Percentiles rank a stretch among this genome's conserved stretches.
Conservation (phyloP, 129 eudicot species). For the Scalesia atractyloides region DNA sequence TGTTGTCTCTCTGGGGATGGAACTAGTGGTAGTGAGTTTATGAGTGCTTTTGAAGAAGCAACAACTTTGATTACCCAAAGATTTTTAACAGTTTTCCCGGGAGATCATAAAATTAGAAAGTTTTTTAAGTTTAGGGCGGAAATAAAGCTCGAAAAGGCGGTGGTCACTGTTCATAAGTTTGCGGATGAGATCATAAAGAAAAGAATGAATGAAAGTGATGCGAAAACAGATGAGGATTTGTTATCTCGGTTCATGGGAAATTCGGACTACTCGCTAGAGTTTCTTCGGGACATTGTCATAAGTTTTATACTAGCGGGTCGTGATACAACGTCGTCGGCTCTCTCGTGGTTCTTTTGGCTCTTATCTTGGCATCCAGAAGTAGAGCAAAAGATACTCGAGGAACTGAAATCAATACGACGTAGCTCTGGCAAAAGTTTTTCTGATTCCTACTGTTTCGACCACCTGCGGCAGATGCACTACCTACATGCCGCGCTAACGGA, state of each 20-base stretch:
- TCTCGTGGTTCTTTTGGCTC: conserved; percentile 85
- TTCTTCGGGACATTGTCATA: conserved; percentile 61
- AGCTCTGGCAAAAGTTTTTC: conserved; percentile 24
- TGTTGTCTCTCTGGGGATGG: conserved; percentile 60
- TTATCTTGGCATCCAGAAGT: conserved; percentile 49
- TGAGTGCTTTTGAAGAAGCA: conserved; percentile 82
- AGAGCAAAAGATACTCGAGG: conserved; percentile 46
- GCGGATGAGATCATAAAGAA: conserved; percentile 61
- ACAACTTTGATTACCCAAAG: conserved; percentile 61
- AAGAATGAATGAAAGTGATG: conserved; percentile 42
- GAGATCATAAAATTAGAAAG: conserved; percentile 36
- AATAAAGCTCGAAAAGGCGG: conserved; percentile 39
- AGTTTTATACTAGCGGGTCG: conserved; percentile 85
- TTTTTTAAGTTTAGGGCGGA: conserved; percentile 55
- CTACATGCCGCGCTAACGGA: conserved; percentile 72
- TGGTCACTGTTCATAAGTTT: conserved; percentile 56
- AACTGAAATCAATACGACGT: conserved; percentile 28
- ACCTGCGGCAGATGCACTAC: conserved; percentile 61
- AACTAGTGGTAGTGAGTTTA: conserved; percentile 49
- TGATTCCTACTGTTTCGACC: conserved; percentile 48
- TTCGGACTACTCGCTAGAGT: conserved; percentile 47
- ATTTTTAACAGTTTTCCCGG: conserved; percentile 50
- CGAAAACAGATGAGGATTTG: conserved; percentile 54
- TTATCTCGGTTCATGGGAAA: conserved; percentile 64
- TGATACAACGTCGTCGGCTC: conserved; percentile 76